Evolutionary conservation across 768 basidiomycete species (phyloP).

Genomic region (Phaeotremella skinneri): DNA sequence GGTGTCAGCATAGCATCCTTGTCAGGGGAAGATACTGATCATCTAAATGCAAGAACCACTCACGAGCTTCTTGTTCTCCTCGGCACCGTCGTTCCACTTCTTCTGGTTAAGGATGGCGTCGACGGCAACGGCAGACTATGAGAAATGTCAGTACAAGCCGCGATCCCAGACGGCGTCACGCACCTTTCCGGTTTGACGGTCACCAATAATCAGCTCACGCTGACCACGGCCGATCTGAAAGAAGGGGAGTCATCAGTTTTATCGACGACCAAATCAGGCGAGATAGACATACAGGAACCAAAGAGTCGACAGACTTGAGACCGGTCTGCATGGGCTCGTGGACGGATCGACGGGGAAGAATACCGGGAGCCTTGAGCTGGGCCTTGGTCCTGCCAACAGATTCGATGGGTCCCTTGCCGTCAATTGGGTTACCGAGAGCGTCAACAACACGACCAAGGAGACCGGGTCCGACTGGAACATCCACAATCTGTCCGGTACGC

Average conservation of each 20-base stretch:
- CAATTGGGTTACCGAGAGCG: constrained; percentile 99
- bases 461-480: constrained; percentile 95
- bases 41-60: too few relatives aligned
- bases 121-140: constrained; percentile 77
- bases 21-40: too few relatives aligned
- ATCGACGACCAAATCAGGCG: constrained; percentile 5
- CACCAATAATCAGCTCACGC: constrained; percentile 99
- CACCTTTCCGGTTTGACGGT: constrained; percentile 95
- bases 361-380: constrained; percentile 97
- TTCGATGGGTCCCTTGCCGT: constrained; percentile 97
- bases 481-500: constrained; percentile 99
- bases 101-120: constrained; percentile 99
- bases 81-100: constrained; percentile 97
- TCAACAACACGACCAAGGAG: constrained; percentile 99
- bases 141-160: background rate
- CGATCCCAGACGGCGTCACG: background rate
- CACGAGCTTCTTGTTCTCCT: constrained; percentile 87
- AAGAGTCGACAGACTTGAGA: constrained; percentile 99
- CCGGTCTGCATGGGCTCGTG: constrained; percentile 99
- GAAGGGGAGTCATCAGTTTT: background rate
- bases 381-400: constrained; percentile 92
- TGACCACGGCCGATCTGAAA: constrained; percentile 90
- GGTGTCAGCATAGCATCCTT: background rate
- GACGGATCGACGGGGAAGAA: constrained; percentile 97
- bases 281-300: constrained; percentile 68